Base-by-base conservation (phyloP, 2,329 filamentous ascomycete genomes). In the Bipolaris cookei region DNA sequence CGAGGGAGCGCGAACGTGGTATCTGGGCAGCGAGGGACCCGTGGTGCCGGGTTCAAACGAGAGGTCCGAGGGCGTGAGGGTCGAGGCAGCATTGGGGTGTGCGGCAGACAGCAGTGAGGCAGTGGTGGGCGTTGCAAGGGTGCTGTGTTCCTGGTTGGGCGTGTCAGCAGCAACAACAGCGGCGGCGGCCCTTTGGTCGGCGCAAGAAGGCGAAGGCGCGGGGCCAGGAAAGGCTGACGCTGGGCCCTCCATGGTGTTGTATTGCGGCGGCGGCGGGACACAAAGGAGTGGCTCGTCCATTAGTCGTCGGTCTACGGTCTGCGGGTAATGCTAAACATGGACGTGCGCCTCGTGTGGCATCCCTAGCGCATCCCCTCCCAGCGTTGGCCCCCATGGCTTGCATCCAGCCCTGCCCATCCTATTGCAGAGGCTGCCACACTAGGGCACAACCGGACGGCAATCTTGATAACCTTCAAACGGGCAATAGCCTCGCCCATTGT, bases 231-330 rank as follows among this genome's bases (percentile, higher is more conserved):
- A 57, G 53, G 68, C 66, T 57, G 66, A 61, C 63, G 63, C 61
- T 60, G 65, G 64, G 63, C 47, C 70, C 55, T 68, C 70, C 72
- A 74, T 73, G 66, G 62, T 73, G 70, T 66, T 71, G 66, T 65
- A 63, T 57, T 58, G 67, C 65, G 56, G 69, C 63, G 59, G 64
- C 64, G 59, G 65, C 65, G 68, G 60, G 62, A 65, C 63, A 58
- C 61, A 58, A n/a, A 18, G 25, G 41, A 39, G 47, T 56, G 53
- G 46, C 46, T 51, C 41, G 25, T 57, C 54, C 60, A 58, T 55
- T 59, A 57, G 55, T 64, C 60, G 46, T 56, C 47, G 41, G 47
- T 56, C 53, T 56, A 42, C 47, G 42, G 56, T 57, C 55, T 59
- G 60, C 52, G 51, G 56, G 48, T 49, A 55, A 50, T 57, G 56